Conservation (phyloP, 345 rosid genomes). For the Salix caprea region DNA sequence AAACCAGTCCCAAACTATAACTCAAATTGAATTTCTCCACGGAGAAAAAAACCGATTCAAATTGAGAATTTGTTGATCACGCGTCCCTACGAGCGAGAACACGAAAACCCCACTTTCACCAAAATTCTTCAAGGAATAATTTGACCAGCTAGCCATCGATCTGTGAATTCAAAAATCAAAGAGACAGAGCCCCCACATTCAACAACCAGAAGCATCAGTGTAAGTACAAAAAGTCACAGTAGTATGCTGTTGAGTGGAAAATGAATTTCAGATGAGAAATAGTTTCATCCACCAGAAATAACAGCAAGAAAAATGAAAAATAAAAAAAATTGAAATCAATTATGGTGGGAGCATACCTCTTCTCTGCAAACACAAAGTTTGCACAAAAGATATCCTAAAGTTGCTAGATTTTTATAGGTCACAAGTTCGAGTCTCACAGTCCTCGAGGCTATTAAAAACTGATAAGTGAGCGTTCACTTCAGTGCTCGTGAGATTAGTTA, state of each 20-base stretch:
- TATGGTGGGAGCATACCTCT: conserved; percentile 8
- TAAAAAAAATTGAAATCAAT: not conserved
- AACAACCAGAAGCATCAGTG: not conserved
- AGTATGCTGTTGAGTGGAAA: not conserved
- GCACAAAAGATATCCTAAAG: not conserved
- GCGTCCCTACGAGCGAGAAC: not conserved
- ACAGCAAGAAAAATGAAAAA: not conserved
- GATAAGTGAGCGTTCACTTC: too few relatives aligned
- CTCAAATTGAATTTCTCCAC: not conserved
- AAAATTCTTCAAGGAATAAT: conserved; percentile 10
- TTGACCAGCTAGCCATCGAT: conserved; percentile 23
- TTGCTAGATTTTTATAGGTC: not conserved
- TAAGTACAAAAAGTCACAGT: conserved; percentile 4
- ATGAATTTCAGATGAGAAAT: conserved; percentile 2
- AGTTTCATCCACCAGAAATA: conserved; percentile 7
- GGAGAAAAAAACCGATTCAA: too few relatives aligned
- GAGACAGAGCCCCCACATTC: not conserved
- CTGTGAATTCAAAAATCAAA: not conserved
- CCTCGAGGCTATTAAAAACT: too few relatives aligned
- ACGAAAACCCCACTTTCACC: conserved; percentile 16
- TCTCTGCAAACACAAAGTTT: not conserved
- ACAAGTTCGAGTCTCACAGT: rapidly evolving
- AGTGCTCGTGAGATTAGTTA: too few relatives aligned
- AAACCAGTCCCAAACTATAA: not conserved
- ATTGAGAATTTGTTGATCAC: not conserved